phyloP scores from a whole-genome alignment of 2,329 filamentous ascomycete genomes.

The Akanthomyces uredinophilus region DNA sequence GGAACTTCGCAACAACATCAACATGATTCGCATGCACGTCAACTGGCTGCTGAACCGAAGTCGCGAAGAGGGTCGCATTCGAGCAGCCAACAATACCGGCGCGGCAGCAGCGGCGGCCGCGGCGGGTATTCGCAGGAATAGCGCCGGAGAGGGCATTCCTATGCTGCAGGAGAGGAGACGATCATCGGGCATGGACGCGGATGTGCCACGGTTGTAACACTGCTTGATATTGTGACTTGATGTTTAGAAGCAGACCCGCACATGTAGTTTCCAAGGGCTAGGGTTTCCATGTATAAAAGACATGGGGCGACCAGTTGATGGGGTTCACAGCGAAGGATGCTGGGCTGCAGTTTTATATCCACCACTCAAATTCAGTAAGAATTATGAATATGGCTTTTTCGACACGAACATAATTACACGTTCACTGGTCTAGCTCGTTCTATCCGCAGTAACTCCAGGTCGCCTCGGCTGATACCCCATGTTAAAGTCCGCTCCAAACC shows the following conservation, averaged over 20 bases:
- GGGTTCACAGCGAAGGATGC: background rate
- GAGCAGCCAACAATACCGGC: conserved; percentile 33
- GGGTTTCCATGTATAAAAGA: background rate
- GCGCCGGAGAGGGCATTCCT: conserved; percentile 23
- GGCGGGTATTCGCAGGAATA: conserved; percentile 27
- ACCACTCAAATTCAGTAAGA: background rate
- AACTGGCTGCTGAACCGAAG: conserved; percentile 53
- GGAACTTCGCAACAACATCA: conserved; percentile 52
- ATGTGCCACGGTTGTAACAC: conserved; percentile 33
- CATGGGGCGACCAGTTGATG: background rate
- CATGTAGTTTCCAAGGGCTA: background rate
- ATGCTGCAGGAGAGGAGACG: conserved; percentile 32
- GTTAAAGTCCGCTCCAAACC: conserved; percentile 9
- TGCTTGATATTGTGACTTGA: background rate
- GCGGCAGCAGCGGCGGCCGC: conserved; percentile 18
- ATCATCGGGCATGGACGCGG: conserved; percentile 33
- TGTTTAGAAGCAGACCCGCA: background rate
- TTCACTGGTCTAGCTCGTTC: background rate
- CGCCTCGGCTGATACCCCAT: background rate
- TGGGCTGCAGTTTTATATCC: background rate
- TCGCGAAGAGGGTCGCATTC: conserved; percentile 40
- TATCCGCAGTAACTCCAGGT: background rate
- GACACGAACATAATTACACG: background rate
- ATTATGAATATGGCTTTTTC: background rate
- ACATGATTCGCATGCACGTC: conserved; percentile 55